Percentiles rank a stretch among this genome's conserved stretches.
Evolutionary conservation across 2,329 filamentous ascomycete genomes (phyloP).

Genomic region (Ophiostoma ips): DNA sequence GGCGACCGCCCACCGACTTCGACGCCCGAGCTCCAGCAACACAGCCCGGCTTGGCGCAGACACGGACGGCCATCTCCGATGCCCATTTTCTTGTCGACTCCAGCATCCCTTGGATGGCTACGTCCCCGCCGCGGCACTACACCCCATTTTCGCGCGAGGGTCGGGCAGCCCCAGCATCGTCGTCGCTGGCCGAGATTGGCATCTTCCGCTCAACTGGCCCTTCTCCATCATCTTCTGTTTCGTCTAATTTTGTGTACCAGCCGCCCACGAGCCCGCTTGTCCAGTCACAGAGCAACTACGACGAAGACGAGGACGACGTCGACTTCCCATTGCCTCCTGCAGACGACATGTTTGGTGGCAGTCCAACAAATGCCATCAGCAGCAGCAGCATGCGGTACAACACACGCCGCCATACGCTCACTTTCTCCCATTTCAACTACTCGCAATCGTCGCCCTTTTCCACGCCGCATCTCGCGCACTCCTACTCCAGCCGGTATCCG

Average conservation of each 20-base stretch:
- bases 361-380: slow-evolving; percentile 15
- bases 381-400: slow-evolving; percentile 11
- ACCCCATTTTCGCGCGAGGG: slow-evolving; percentile 31
- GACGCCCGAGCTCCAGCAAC: neutral
- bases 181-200: neutral
- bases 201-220: slow-evolving; percentile 25
- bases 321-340: slow-evolving; percentile 32
- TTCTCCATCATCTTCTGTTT: slow-evolving; percentile 57
- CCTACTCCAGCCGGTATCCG: slow-evolving; percentile 19
- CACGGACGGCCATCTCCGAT: neutral
- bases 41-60: neutral
- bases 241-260: slow-evolving; percentile 70
- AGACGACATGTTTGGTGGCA: slow-evolving; percentile 28
- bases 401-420: slow-evolving; percentile 56
- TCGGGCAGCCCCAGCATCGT: neutral
- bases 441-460: slow-evolving; percentile 19
- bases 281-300: slow-evolving; percentile 73
- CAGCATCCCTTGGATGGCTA: slow-evolving; percentile 34
- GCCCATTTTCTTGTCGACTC: slow-evolving; percentile 10
- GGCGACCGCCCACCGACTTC: neutral
- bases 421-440: slow-evolving; percentile 34
- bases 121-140: slow-evolving; percentile 41
- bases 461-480: slow-evolving; percentile 5
- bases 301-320: slow-evolving; percentile 22
- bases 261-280: slow-evolving; percentile 86